Percentiles rank a stretch among this genome's conserved stretches.
phyloP scores from a whole-genome alignment of 176 grass and related monocot genomes.

The Coix lacrymajobi region DNA sequence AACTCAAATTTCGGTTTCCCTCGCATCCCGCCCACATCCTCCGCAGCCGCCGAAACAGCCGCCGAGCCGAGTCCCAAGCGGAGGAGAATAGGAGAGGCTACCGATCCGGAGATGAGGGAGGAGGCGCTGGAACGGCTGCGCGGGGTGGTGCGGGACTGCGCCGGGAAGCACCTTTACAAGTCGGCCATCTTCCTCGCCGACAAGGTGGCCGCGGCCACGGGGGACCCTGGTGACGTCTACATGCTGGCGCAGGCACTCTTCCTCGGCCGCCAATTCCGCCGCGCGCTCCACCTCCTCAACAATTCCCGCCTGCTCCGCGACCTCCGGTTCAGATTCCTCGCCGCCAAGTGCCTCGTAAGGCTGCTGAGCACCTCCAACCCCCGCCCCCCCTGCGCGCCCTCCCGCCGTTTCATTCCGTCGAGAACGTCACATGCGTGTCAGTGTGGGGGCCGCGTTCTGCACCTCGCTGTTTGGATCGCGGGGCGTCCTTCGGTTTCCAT shows the following conservation, averaged over 20 bases:
- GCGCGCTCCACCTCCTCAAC: constrained; percentile 87
- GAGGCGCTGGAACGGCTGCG: constrained; percentile 78
- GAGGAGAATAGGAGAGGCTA: constrained; percentile 15
- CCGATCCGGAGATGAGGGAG: constrained; percentile 51
- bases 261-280: constrained; percentile 70
- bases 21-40: constrained; percentile 11
- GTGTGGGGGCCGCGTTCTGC: background rate
- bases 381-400: background rate
- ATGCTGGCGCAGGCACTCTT: constrained; percentile 94
- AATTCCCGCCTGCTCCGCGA: constrained; percentile 69
- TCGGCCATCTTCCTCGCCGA: constrained; percentile 94
- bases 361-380: background rate
- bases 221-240: constrained; percentile 80
- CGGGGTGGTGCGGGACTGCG: constrained; percentile 83
- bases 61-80: constrained; percentile 31
- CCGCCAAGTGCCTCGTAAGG: constrained; percentile 90
- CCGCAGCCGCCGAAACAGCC: background rate
- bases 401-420: background rate
- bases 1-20: constrained; percentile 46
- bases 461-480: background rate
- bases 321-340: constrained; percentile 84
- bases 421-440: background rate
- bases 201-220: constrained; percentile 70
- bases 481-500: background rate
- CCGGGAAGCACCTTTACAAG: constrained; percentile 82